These are phyloP conservation scores for Candida ascalaphidarum DNA, from an alignment of 805 yeast genomes.

Conservation along the genomic window DNA sequence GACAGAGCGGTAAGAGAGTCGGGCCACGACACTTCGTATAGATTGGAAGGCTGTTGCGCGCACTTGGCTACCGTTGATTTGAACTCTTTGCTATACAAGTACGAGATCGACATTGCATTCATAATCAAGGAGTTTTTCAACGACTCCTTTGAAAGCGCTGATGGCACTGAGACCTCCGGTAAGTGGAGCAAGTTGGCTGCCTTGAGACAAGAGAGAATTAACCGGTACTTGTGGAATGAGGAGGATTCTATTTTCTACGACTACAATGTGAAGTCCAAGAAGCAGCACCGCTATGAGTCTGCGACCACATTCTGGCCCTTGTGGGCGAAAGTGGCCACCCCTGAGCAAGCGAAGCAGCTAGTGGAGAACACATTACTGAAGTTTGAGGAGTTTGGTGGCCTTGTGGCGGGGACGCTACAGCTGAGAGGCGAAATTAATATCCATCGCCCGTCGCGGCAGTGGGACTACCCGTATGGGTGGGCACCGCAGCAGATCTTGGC, in stretches of 20 bases:
- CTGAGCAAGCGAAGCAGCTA: slow-evolving; percentile 59
- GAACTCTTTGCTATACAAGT: slow-evolving; percentile 78
- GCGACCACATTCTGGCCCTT: slow-evolving; percentile 91
- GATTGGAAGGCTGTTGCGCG: slow-evolving; percentile 87
- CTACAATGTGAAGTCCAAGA: slow-evolving; percentile 54
- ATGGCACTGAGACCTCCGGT: slow-evolving; percentile 6
- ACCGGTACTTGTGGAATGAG: slow-evolving; percentile 79
- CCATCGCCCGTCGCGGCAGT: slow-evolving; percentile 80
- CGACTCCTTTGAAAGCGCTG: slow-evolving; percentile 35
- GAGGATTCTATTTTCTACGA: slow-evolving; percentile 73
- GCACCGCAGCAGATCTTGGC: slow-evolving; percentile 96
- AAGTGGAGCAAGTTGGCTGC: slow-evolving; percentile 57
- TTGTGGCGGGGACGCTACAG: slow-evolving; percentile 72
- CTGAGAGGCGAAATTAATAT: slow-evolving; percentile 67
- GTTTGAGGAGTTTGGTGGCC: slow-evolving; percentile 83
- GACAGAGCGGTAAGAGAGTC: slow-evolving; percentile 94
- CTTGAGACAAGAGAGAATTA: slow-evolving; percentile 44
- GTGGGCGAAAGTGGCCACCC: slow-evolving; percentile 67
- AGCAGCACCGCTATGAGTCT: slow-evolving; percentile 63
- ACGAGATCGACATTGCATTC: slow-evolving; percentile 75
- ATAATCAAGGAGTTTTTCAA: slow-evolving; percentile 50
- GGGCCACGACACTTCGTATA: slow-evolving; percentile 90
- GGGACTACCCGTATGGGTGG: slow-evolving; percentile 99
- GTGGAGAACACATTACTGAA: slow-evolving; percentile 50
- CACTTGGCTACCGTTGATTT: slow-evolving; percentile 85